Conservation (phyloP, 1,284 basidiomycete species). For the Rhodotorula sp. region DNA sequence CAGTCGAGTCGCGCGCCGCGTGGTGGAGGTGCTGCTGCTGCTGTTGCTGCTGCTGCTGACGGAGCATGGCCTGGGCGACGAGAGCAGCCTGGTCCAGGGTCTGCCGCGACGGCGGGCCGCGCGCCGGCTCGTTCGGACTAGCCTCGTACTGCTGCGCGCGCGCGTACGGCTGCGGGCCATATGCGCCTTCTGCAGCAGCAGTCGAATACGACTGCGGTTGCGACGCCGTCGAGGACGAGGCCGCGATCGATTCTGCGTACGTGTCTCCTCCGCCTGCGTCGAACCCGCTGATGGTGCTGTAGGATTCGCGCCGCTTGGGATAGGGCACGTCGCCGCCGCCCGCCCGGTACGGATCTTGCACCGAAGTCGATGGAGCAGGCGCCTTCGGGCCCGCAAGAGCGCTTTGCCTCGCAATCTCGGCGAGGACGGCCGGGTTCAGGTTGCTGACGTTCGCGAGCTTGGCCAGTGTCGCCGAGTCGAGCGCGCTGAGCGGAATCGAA, state of each 20-base stretch:
- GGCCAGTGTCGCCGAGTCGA: conserved; percentile 24
- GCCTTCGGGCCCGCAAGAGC: neutral
- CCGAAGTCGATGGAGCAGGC: neutral
- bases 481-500: conserved; percentile 34
- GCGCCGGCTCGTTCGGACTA: neutral
- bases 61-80: conserved; percentile 6
- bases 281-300: no score
- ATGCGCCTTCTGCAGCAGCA: neutral
- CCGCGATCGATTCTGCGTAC: neutral
- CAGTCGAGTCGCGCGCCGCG: neutral
- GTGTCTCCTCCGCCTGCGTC: neutral
- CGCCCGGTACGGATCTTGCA: no score
- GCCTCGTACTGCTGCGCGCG: neutral
- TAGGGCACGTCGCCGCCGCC: no score
- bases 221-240: neutral
- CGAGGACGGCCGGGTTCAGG: conserved; percentile 35
- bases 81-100: neutral
- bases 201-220: neutral
- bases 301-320: no score
- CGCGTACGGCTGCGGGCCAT: neutral
- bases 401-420: conserved; percentile 37
- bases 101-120: neutral
- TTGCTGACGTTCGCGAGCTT: conserved; percentile 26
- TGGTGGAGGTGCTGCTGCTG: neutral
- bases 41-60: neutral